phyloP scores from a whole-genome alignment of 768 basidiomycete genomes.

The Russula earlei region DNA sequence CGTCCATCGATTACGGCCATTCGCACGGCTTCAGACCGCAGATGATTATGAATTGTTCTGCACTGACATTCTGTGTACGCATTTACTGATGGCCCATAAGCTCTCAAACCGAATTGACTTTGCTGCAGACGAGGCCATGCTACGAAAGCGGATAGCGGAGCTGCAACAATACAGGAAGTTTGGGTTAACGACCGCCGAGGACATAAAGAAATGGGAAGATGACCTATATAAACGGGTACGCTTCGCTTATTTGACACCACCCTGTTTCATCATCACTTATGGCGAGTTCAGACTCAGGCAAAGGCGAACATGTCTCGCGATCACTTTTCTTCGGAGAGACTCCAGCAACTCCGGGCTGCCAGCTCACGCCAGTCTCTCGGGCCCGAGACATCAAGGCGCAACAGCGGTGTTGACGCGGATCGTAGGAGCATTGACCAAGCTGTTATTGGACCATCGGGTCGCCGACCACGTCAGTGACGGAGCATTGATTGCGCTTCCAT shows the following conservation, averaged over 20 bases:
- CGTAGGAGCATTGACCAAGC: constrained; percentile 47
- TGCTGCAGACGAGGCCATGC: constrained; percentile 71
- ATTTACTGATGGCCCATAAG: constrained; percentile 1
- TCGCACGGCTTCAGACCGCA: constrained; percentile 82
- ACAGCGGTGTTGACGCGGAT: constrained; percentile 39
- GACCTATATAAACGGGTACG: constrained; percentile 68
- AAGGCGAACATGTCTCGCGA: constrained; percentile 52
- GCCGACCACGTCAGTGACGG: constrained; percentile 34
- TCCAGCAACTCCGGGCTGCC: constrained; percentile 37
- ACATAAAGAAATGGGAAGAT: constrained; percentile 82
- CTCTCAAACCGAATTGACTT: not conserved
- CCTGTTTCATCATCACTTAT: constrained; percentile 9
- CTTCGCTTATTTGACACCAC: constrained; percentile 13
- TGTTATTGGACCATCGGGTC: constrained; percentile 31
- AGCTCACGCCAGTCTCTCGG: constrained; percentile 43
- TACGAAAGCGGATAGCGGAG: constrained; percentile 85
- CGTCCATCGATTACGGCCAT: constrained; percentile 79
- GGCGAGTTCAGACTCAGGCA: constrained; percentile 43
- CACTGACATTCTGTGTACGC: constrained; percentile 82
- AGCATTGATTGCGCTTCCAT: not conserved
- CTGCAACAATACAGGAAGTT: constrained; percentile 83
- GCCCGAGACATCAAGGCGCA: constrained; percentile 42
- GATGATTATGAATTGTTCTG: constrained; percentile 86
- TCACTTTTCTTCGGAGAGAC: constrained; percentile 43
- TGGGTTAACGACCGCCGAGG: constrained; percentile 75